Conservation (phyloP, 805 yeast genomes). For the Candida endomychidarum region DNA sequence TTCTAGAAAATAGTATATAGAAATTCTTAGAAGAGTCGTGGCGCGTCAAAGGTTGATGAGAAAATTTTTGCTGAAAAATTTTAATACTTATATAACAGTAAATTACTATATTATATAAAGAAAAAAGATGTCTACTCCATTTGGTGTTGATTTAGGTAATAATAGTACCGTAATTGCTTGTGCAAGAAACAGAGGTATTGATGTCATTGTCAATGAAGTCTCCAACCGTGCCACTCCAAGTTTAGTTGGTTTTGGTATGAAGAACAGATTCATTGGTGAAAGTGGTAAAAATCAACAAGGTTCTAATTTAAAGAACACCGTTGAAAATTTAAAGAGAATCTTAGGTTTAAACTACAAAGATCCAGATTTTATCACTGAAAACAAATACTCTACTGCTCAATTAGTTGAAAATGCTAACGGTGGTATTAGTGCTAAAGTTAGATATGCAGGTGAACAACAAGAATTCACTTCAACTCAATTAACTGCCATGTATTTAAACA, state of each 20-base stretch:
- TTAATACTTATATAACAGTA: constrained; percentile 2
- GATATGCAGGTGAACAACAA: constrained; percentile 73
- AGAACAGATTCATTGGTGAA: constrained; percentile 93
- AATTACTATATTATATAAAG: constrained; percentile 6
- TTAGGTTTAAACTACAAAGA: constrained; percentile 74
- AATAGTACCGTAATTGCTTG: constrained; percentile 89
- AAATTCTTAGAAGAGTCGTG: constrained; percentile 10
- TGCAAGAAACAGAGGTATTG: constrained; percentile 98
- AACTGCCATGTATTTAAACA: constrained; percentile 91
- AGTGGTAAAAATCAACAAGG: constrained; percentile 94
- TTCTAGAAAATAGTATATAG: constrained; percentile 5
- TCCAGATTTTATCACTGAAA: constrained; percentile 76
- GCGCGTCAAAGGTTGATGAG: constrained; percentile 7
- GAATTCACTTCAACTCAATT: constrained; percentile 87
- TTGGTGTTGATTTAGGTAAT: constrained; percentile 98
- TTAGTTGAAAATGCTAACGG: constrained; percentile 71
- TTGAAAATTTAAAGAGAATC: constrained; percentile 90
- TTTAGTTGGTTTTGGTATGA: constrained; percentile 85
- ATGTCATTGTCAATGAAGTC: constrained; percentile 96
- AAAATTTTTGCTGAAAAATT: constrained; percentile 7
- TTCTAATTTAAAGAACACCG: constrained; percentile 94
- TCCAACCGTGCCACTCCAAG: constrained; percentile 96
- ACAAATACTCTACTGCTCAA: constrained; percentile 69
- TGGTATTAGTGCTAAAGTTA: constrained; percentile 80
- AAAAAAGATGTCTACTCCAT: constrained; percentile 78